Conservation (phyloP, 2,329 filamentous ascomycete species). For the Falciphora oryzae region DNA sequence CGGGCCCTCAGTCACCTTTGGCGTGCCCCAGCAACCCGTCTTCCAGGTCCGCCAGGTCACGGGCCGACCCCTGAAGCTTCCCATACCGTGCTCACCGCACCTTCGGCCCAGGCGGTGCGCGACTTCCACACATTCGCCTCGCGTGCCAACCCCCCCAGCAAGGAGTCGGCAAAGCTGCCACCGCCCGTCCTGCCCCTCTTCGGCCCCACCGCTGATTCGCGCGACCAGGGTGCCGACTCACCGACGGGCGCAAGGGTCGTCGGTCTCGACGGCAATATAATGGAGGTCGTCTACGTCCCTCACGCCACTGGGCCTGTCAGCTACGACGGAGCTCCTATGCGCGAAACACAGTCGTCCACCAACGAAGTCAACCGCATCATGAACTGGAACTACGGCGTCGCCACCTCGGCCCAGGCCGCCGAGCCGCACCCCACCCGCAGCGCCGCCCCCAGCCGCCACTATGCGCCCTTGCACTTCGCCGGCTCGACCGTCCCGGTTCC, state of each 20-base stretch:
- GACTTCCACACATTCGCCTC: conserved; percentile 67
- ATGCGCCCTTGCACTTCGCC: conserved; percentile 10
- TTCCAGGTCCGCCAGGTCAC: conserved; percentile 41
- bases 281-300: conserved; percentile 65
- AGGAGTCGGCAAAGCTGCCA: conserved; percentile 6
- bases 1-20: no score
- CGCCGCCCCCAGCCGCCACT: conserved; percentile 15
- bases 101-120: conserved; percentile 58
- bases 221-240: conserved; percentile 26
- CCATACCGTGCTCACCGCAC: conserved; percentile 61
- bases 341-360: conserved; percentile 30
- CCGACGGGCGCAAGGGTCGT: conserved; percentile 49
- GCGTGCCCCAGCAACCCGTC: conserved; percentile 26
- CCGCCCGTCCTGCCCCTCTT: conserved; percentile 11
- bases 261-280: conserved; percentile 78
- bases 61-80: conserved; percentile 34
- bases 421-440: conserved; percentile 18
- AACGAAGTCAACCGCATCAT: conserved; percentile 38
- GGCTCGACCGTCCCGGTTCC: conserved; percentile 16
- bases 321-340: conserved; percentile 25
- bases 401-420: conserved; percentile 19
- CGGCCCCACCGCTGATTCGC: conserved; percentile 5
- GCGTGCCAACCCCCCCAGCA: conserved; percentile 43
- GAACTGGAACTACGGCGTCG: conserved; percentile 43
- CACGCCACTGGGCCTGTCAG: conserved; percentile 29